Evolutionary conservation across 768 basidiomycete genomes (phyloP).

Genomic region (Suillus cothurnatus): DNA sequence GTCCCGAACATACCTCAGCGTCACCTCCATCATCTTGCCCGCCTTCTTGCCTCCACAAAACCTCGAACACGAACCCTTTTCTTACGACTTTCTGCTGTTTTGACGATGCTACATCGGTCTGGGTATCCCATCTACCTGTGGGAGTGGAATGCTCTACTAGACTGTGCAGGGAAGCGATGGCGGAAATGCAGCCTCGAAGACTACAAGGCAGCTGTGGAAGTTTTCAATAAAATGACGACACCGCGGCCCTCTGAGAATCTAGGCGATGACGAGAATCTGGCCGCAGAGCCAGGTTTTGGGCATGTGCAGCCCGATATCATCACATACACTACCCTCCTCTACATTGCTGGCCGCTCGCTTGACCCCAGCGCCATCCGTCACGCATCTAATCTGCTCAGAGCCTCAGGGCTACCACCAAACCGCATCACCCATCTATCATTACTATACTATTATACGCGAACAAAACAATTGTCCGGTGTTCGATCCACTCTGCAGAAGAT

Average conservation of each 20-base stretch:
- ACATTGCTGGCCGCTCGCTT: slow-evolving; percentile 59
- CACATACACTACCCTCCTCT: slow-evolving; percentile 70
- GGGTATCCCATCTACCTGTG: slow-evolving; percentile 58
- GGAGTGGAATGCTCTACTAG: slow-evolving; percentile 79
- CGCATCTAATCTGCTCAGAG: slow-evolving; percentile 53
- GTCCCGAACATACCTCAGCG: slow-evolving; percentile 30
- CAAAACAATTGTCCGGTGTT: slow-evolving; percentile 51
- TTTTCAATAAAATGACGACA: slow-evolving; percentile 62
- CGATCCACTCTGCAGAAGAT: slow-evolving; percentile 58
- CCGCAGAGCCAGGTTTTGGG: not conserved
- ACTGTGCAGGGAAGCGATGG: slow-evolving; percentile 66
- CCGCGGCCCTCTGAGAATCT: slow-evolving; percentile 28
- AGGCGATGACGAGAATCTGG: slow-evolving; percentile 37
- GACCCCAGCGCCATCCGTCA: slow-evolving; percentile 46
- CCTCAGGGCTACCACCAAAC: slow-evolving; percentile 58
- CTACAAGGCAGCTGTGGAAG: slow-evolving; percentile 58
- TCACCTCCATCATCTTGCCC: slow-evolving; percentile 63
- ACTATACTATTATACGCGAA: slow-evolving; percentile 54
- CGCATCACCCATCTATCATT: slow-evolving; percentile 63
- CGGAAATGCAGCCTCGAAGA: slow-evolving; percentile 59
- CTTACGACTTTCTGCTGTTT: slow-evolving; percentile 67
- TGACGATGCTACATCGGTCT: slow-evolving; percentile 55
- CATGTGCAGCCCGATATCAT: slow-evolving; percentile 56
- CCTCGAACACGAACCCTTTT: slow-evolving; percentile 64
- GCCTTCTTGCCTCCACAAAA: slow-evolving; percentile 53